These are phyloP conservation scores for Thermomyces lanuginosus DNA, from an alignment of 2,329 filamentous ascomycete species.

Conservation along the genomic window DNA sequence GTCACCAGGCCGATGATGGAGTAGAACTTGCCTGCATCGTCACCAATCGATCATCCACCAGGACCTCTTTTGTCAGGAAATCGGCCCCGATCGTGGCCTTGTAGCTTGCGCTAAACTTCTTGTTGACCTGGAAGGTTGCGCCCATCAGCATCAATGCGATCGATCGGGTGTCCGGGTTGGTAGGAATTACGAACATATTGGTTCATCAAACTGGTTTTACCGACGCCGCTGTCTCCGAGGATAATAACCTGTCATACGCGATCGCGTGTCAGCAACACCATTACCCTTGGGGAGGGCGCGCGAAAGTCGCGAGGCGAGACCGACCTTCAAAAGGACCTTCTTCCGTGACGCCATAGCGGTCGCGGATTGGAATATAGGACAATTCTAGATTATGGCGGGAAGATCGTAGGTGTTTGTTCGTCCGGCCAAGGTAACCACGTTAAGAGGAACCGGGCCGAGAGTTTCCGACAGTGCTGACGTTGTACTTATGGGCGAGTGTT, in stretches of 20 bases:
- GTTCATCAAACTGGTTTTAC: slow-evolving; percentile 99
- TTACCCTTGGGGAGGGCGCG: background rate
- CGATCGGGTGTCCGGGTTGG: background rate
- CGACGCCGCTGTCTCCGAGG: slow-evolving; percentile 94
- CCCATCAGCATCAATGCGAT: background rate
- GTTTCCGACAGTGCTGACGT: too few relatives aligned
- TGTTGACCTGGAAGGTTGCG: slow-evolving; percentile 64
- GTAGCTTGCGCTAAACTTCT: slow-evolving; percentile 99
- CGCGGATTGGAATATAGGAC: too few relatives aligned
- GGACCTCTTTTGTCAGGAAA: slow-evolving; percentile 93
- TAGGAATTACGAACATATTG: slow-evolving; percentile 72
- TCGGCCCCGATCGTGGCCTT: slow-evolving; percentile 98
- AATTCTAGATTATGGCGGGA: too few relatives aligned
- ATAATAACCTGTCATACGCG: slow-evolving; percentile 99
- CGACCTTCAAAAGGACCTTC: slow-evolving; percentile 80
- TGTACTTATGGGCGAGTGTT: too few relatives aligned
- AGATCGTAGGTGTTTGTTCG: too few relatives aligned
- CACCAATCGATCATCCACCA: slow-evolving; percentile 91
- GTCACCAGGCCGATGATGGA: background rate
- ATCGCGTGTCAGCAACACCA: slow-evolving; percentile 3
- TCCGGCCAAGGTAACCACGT: too few relatives aligned
- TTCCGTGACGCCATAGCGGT: slow-evolving; percentile 57
- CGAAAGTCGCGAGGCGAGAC: background rate
- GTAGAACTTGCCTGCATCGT: slow-evolving; percentile 70
- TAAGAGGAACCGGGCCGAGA: too few relatives aligned